Conservation (phyloP, 2,329 filamentous ascomycete genomes). For the Aaosphaeria arxii region DNA sequence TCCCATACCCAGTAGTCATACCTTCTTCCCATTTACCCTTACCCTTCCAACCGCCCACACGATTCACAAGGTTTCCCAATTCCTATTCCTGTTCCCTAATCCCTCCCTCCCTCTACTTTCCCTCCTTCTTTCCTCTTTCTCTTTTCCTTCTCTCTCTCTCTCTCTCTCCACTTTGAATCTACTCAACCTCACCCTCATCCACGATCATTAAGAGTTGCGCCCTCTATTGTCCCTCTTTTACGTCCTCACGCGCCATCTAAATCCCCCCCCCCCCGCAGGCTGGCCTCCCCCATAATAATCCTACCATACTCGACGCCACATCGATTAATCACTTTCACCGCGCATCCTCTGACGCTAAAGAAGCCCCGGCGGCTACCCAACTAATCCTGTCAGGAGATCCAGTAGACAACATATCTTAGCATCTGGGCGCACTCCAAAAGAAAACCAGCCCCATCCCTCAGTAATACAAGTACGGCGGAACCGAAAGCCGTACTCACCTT, state of each 20-base stretch:
- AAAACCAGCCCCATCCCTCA: slow-evolving; percentile 9
- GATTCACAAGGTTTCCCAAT: no score
- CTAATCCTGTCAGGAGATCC: not conserved
- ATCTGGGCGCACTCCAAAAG: slow-evolving; percentile 18
- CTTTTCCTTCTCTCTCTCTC: slow-evolving; percentile 22
- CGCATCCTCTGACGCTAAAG: not conserved
- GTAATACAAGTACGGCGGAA: slow-evolving; percentile 19
- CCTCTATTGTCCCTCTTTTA: slow-evolving; percentile 16
- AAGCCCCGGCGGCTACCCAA: slow-evolving; percentile 29
- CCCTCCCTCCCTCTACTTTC: slow-evolving; percentile 25
- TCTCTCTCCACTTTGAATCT: slow-evolving; percentile 14
- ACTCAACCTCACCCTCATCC: not conserved
- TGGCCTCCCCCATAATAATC: no score
- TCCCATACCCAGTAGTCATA: no score
- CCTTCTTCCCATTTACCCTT: no score
- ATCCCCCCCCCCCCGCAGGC: slow-evolving; percentile 6
- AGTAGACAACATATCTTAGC: not conserved
- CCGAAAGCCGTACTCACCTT: slow-evolving; percentile 1
- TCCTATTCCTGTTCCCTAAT: slow-evolving; percentile 11
- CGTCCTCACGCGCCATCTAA: slow-evolving; percentile 1
- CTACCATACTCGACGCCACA: not conserved
- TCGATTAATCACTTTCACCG: not conserved
- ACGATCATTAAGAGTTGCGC: slow-evolving; percentile 11
- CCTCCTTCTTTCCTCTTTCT: slow-evolving; percentile 11
- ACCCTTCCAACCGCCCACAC: slow-evolving; percentile 28